These are phyloP conservation scores for Piper longum DNA, from an alignment of 164 flowering plant species.

Conservation along the genomic window DNA sequence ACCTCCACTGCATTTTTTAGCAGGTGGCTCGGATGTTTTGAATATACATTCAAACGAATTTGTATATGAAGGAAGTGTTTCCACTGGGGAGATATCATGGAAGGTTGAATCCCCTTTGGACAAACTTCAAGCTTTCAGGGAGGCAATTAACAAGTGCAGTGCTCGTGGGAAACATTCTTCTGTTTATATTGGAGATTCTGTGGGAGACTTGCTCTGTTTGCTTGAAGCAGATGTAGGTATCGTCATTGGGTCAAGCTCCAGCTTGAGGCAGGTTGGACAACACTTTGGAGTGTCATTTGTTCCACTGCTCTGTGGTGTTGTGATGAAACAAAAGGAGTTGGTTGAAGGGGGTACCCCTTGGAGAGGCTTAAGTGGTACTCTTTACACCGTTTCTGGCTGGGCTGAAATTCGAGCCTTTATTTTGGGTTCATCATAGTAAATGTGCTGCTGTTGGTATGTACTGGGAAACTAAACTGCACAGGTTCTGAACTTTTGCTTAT, in stretches of 20 bases:
- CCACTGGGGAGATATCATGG: conserved; percentile 20
- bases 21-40: conserved; percentile 21
- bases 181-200: conserved; percentile 24
- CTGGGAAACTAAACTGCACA: not conserved
- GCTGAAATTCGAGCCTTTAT: conserved; percentile 27
- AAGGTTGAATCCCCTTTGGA: conserved; percentile 27
- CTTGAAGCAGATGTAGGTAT: conserved; percentile 27
- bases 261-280: conserved; percentile 16
- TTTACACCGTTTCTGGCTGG: conserved; percentile 27
- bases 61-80: conserved; percentile 17
- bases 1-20: not conserved
- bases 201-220: conserved; percentile 27
- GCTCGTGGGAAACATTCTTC: conserved; percentile 13
- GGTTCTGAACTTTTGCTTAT: not conserved
- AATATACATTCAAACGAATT: conserved; percentile 27
- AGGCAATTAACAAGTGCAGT: conserved; percentile 7
- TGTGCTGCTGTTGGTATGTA: not conserved
- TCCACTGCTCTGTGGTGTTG: conserved; percentile 24
- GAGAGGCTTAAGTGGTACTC: conserved; percentile 21
- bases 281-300: conserved; percentile 23
- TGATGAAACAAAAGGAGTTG: conserved; percentile 19
- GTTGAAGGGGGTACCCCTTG: conserved; percentile 8
- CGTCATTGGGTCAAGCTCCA: conserved; percentile 22
- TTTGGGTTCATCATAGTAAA: conserved; percentile 12
- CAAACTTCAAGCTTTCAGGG: conserved; percentile 20